Evolutionary conservation across 768 basidiomycete species (phyloP).

Genomic region (Mycena venus): DNA sequence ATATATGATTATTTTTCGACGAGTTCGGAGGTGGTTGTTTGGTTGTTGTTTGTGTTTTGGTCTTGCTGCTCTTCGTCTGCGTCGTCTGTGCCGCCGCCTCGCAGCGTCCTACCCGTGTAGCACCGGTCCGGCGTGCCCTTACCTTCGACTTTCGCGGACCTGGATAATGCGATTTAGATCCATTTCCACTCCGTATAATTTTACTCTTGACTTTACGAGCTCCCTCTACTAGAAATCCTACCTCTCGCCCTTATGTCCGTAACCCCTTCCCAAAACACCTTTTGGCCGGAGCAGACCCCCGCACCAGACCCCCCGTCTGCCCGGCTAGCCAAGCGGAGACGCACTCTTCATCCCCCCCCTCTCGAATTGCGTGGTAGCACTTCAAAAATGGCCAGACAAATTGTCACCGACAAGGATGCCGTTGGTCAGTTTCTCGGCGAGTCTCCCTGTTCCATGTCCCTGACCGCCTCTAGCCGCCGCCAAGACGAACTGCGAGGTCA

Average conservation of each 20-base stretch:
- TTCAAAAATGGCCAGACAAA: constrained; percentile 49
- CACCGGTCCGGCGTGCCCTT: constrained; percentile 20
- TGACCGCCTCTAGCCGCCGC: constrained; percentile 54
- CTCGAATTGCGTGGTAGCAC: constrained; percentile 39
- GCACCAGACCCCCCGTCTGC: constrained; percentile 22
- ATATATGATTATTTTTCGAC: too few relatives aligned
- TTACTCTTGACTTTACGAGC: constrained; percentile 38
- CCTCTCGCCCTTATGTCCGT: constrained; percentile 52
- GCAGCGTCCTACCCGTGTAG: constrained; percentile 14
- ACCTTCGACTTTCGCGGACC: constrained; percentile 12
- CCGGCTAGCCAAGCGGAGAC: constrained; percentile 25
- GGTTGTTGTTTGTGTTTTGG: neutral
- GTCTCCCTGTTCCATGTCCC: neutral
- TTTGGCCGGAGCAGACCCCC: constrained; percentile 62
- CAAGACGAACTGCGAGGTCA: constrained; percentile 60
- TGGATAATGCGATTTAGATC: constrained; percentile 50
- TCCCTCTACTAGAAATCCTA: constrained; percentile 33
- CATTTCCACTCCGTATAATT: constrained; percentile 33
- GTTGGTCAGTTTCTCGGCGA: constrained; percentile 44
- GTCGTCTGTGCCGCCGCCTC: neutral
- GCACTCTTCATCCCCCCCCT: constrained; percentile 20
- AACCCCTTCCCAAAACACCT: constrained; percentile 47
- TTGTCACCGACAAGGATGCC: constrained; percentile 51
- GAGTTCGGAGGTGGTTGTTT: too few relatives aligned
- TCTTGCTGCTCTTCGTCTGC: constrained; percentile 7